Base-by-base conservation (phyloP, 164 flowering plant genomes). In the Dillenia suffruticosa region DNA sequence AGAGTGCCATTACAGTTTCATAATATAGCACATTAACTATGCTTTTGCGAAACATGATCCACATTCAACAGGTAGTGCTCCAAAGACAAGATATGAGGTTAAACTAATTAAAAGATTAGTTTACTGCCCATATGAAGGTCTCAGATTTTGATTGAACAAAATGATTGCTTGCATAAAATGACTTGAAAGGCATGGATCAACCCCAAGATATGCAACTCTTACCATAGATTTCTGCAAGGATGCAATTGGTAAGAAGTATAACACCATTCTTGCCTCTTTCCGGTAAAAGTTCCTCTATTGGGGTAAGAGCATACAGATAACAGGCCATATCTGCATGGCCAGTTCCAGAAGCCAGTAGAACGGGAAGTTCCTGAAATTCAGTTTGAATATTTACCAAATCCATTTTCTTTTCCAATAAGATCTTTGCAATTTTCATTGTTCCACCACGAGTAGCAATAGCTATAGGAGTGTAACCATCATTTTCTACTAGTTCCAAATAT, bases 331-430 rank as follows among this genome's bases (percentile, higher is more conserved):
- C 62, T 49, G 49, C 59, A 10, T 66, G 70, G n/a, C 73, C 75
- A 60, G 71, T 62, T 2, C 65, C 32, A 24, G 79, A 67, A 58
- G 79, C 79, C 56, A 68, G 70, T 15, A 71, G 59, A 44, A 71
- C 63, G 0, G 79, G 79, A 19, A 75, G 56, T 0, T 57, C 49
- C 46, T 43, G 60, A 13, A 62, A 32, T 12, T 62, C 46, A 19
- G 62, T 68, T 13, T 17, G 19, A 44, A 65, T 47, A 1, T 3
- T 55, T n/a, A 68, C 60, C 45, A 68, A 17, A 0, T 56, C 47
- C 3, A 9, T 19, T 47, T 65, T 68, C 54, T 48, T 68, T 0
- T 46, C 11, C 48, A 75, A 68, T 58, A 75, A 40, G 16, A 19
- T 40, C 49, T 51, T 59, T 0, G 73, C 75, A 44, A 71, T 56